Conservation (phyloP, 495 filamentous ascomycete species). For the Melanomma pulvis-pyrius region DNA sequence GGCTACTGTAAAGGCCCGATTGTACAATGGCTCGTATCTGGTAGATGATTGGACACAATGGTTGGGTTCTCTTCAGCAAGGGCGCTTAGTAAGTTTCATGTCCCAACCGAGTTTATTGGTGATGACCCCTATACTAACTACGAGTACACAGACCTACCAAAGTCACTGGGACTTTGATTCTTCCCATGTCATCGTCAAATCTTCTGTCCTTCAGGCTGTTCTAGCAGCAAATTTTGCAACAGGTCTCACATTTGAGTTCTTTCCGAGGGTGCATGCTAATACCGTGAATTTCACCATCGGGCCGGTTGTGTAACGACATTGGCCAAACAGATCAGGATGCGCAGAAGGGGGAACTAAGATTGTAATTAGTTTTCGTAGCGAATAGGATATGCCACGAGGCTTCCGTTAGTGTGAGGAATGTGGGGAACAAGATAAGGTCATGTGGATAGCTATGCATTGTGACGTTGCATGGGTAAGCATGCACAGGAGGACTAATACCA, state of each 20-base stretch:
- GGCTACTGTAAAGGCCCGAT: slow-evolving; percentile 57
- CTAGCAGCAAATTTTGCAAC: slow-evolving; percentile 50
- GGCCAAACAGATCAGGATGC: too few species aligned
- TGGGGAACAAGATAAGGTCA: too few species aligned
- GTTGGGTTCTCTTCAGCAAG: slow-evolving; percentile 58
- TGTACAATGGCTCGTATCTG: slow-evolving; percentile 51
- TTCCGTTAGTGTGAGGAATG: too few species aligned
- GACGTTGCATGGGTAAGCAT: neutral
- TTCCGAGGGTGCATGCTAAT: slow-evolving; percentile 50
- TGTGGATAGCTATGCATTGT: too few species aligned
- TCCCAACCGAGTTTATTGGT: neutral
- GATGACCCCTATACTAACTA: neutral
- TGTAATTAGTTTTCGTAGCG: too few species aligned
- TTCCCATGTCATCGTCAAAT: slow-evolving; percentile 49
- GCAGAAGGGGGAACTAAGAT: too few species aligned
- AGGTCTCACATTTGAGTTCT: slow-evolving; percentile 58
- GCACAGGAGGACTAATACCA: too few species aligned
- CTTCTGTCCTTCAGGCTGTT: slow-evolving; percentile 50
- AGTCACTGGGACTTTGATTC: slow-evolving; percentile 10
- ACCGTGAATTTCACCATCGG: slow-evolving; percentile 52
- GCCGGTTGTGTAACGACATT: neutral
- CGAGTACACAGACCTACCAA: neutral
- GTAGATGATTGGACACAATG: slow-evolving; percentile 62
- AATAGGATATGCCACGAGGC: too few species aligned
- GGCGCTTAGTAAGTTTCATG: slow-evolving; percentile 46